Evolutionary conservation across 768 basidiomycete genomes (phyloP).

Genomic region (Tephrocybe sp.): DNA sequence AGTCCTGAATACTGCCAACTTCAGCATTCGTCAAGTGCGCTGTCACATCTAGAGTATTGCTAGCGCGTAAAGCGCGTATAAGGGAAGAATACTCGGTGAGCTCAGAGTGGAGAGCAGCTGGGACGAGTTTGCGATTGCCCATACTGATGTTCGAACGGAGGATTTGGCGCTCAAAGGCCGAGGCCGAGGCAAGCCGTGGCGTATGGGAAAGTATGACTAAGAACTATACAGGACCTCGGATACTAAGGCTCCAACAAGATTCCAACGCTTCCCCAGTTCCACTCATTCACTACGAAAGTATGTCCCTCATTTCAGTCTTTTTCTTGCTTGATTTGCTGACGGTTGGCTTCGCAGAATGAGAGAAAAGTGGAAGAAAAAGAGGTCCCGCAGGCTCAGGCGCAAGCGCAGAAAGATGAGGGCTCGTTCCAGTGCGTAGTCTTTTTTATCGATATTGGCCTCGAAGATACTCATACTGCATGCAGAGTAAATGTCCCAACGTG

Average conservation of each 20-base stretch:
- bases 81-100: slow-evolving; percentile 66
- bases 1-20: slow-evolving; percentile 1
- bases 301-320: slow-evolving; percentile 10
- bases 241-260: slow-evolving; percentile 6
- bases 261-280: slow-evolving; percentile 23
- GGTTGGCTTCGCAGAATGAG: slow-evolving; percentile 57
- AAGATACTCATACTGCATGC: slow-evolving; percentile 6
- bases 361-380: slow-evolving; percentile 98
- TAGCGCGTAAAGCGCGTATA: slow-evolving; percentile 60
- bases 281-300: slow-evolving; percentile 33
- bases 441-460: neutral
- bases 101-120: slow-evolving; percentile 57
- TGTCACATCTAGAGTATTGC: slow-evolving; percentile 54
- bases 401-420: slow-evolving; percentile 97
- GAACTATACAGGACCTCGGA: slow-evolving; percentile 41
- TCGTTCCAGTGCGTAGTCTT: slow-evolving; percentile 78
- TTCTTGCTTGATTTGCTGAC: neutral
- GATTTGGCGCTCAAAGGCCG: slow-evolving; percentile 6
- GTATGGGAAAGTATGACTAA: slow-evolving; percentile 35
- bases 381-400: slow-evolving; percentile 87
- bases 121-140: slow-evolving; percentile 44
- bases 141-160: slow-evolving; percentile 15
- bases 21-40: slow-evolving; percentile 40
- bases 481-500: slow-evolving; percentile 36
- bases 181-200: slow-evolving; percentile 2